Percentiles rank a stretch among this genome's conserved stretches.
These are phyloP conservation scores for Metschnikowia corniflorae DNA, from an alignment of 805 yeast species.

Conservation along the genomic window DNA sequence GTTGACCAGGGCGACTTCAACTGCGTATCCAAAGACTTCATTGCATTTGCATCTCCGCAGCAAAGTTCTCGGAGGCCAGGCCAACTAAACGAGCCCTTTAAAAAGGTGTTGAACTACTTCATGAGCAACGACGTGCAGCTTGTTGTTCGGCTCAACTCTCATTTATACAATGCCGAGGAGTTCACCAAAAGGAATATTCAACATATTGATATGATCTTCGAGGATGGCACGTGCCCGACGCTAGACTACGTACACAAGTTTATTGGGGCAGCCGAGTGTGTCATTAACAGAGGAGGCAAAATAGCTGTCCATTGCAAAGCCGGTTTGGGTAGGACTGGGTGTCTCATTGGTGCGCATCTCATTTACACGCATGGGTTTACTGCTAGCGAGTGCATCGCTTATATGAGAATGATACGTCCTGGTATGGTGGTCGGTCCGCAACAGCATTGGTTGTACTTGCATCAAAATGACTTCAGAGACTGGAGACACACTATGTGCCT, in stretches of 20 bases:
- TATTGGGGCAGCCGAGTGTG: conserved; percentile 91
- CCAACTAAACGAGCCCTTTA: conserved; percentile 68
- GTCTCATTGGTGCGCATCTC: conserved; percentile 94
- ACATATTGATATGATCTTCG: conserved; percentile 94
- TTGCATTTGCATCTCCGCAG: conserved; percentile 97
- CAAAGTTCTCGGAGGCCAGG: conserved; percentile 49
- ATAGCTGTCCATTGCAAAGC: conserved; percentile 99
- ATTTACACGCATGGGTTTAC: conserved; percentile 96
- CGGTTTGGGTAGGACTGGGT: conserved; percentile 96
- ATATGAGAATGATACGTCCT: conserved; percentile 93
- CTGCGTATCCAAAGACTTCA: conserved; percentile 84
- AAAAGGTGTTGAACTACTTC: conserved; percentile 77
- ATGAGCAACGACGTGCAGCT: conserved; percentile 69
- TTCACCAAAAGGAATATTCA: conserved; percentile 80
- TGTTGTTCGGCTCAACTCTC: conserved; percentile 91
- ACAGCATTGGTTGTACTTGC: conserved; percentile 96
- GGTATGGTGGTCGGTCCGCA: conserved; percentile 99
- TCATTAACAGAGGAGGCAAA: conserved; percentile 81
- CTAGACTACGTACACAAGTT: conserved; percentile 89
- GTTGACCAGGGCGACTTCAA: conserved; percentile 98
- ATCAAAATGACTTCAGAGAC: conserved; percentile 92
- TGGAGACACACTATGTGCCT: conserved; percentile 92
- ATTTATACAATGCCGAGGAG: conserved; percentile 78
- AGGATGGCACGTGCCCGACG: conserved; percentile 97
- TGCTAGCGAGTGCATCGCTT: conserved; percentile 94